phyloP scores from a whole-genome alignment of 2,329 filamentous ascomycete genomes.

The Aspergillus sp. region DNA sequence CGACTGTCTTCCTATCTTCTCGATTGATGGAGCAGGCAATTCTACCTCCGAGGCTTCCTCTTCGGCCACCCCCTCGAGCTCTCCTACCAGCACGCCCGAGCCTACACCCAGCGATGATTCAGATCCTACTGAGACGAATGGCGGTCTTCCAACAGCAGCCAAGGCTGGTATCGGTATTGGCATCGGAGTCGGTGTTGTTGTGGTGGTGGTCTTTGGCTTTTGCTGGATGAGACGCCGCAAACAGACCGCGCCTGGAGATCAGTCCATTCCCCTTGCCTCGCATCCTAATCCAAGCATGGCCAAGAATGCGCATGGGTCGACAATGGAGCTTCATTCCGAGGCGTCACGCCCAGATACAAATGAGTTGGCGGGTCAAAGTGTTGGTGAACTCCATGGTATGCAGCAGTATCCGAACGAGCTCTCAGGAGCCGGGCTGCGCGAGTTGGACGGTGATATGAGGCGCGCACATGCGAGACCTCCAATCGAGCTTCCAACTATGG shows the following conservation, averaged over 20 bases:
- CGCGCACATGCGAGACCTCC: background rate
- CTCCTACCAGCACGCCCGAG: background rate
- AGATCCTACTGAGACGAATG: background rate
- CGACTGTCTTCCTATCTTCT: background rate
- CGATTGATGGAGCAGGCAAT: background rate
- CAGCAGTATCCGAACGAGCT: background rate
- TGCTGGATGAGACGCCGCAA: background rate
- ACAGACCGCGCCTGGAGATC: background rate
- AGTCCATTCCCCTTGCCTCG: background rate
- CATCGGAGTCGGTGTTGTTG: background rate
- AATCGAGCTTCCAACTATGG: background rate
- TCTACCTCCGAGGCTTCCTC: background rate
- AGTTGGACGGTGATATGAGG: background rate
- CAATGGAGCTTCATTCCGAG: background rate
- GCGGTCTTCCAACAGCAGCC: background rate
- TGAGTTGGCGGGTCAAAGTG: background rate
- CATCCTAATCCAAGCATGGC: background rate
- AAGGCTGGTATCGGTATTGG: background rate
- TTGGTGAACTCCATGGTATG: background rate
- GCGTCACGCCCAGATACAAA: background rate
- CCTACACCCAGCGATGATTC: background rate
- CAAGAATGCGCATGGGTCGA: background rate
- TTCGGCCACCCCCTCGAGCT: background rate
- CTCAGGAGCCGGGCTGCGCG: background rate
- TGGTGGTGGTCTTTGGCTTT: background rate